Base-by-base conservation (phyloP, 2,329 filamentous ascomycete species). In the Alternaria consortialis region DNA sequence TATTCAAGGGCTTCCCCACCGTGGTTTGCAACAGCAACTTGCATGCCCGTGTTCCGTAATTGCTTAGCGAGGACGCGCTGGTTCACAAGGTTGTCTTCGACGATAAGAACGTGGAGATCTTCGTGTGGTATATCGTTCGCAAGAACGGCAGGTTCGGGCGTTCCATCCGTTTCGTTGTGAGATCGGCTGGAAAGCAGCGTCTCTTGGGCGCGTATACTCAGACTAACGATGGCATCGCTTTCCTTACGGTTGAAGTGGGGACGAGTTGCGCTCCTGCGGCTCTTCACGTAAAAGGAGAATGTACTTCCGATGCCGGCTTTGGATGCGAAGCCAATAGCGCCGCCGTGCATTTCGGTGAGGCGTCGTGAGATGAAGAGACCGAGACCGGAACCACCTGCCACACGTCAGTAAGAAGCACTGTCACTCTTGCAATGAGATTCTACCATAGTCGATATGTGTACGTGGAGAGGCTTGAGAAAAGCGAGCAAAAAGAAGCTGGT, bases 1-100 rank as follows among this genome's bases (percentile, higher is more conserved):
- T 79, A 74, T 4, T 76, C 72, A 1, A 81, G 67, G 0, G 78
- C 78, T 65, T 81, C 79, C 7, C 62, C 68, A 1, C 79, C 80
- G 56, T 81, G 74, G 39, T 77, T 76, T 2, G 79, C 79, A 4
- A 80, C 74, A 11, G 66, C 60, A 8, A 81, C 79, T 12, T 68
- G 66, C 66, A 76, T 77, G 7, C 78, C 77, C 3, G 74, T 56
- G 11, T 76, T 77, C 7, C 70, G 66, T 4, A 82, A 70, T 48
- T 80, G 79, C 60, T 77, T 80, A 4, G 74, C 68, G 13, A 81
- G 66, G 15, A 82, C 78, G 29, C 74, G 73, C 55, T 81, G 79
- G 23, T 81, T 81, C 36, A 81, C 72, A 6, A 80, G 64, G 42
- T 81, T 80, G 51, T 81, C 79, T 61, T 76, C 75, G 1, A 78